phyloP scores from a whole-genome alignment of 2,329 filamentous ascomycete genomes.

The Hypoxylon sp. region DNA sequence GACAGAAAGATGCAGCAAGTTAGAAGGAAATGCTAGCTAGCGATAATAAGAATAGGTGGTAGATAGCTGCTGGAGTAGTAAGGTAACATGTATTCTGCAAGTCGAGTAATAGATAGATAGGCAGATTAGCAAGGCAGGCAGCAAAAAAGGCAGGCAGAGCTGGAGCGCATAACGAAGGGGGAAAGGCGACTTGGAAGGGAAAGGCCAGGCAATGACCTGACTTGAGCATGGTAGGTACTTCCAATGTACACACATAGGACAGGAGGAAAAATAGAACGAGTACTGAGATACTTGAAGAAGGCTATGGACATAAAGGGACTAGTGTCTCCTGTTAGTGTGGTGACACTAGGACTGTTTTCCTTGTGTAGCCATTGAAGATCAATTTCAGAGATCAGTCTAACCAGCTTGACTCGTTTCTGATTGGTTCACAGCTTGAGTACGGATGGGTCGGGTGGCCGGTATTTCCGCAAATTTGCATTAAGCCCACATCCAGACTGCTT shows the following conservation, averaged over 20 bases:
- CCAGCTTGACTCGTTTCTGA: slow-evolving; percentile 7
- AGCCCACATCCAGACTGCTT: too few species aligned
- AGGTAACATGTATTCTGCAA: neutral
- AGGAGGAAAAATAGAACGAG: neutral
- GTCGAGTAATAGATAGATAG: too few species aligned
- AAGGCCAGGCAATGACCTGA: too few species aligned
- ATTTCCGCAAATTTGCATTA: slow-evolving; percentile 38
- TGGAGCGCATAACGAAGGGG: slow-evolving; percentile 26
- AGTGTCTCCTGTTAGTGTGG: slow-evolving; percentile 30
- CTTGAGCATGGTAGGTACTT: too few species aligned
- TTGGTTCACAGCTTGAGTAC: slow-evolving; percentile 28
- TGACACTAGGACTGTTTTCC: slow-evolving; percentile 38
- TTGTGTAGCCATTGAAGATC: slow-evolving; percentile 38
- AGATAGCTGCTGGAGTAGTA: neutral
- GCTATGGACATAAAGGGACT: slow-evolving; percentile 29
- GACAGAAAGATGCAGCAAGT: slow-evolving; percentile 27
- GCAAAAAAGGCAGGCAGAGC: slow-evolving; percentile 18
- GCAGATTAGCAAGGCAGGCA: slow-evolving; percentile 21
- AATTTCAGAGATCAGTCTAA: slow-evolving; percentile 37
- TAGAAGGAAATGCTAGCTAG: slow-evolving; percentile 18
- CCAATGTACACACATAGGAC: too few species aligned
- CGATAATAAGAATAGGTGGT: slow-evolving; percentile 27
- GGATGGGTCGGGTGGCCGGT: slow-evolving; percentile 38
- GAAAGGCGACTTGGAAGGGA: slow-evolving; percentile 7
- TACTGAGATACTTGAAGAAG: slow-evolving; percentile 22